Evolutionary conservation across 2,329 filamentous ascomycete genomes (phyloP).

Genomic region (Trematosphaeria pertusa): DNA sequence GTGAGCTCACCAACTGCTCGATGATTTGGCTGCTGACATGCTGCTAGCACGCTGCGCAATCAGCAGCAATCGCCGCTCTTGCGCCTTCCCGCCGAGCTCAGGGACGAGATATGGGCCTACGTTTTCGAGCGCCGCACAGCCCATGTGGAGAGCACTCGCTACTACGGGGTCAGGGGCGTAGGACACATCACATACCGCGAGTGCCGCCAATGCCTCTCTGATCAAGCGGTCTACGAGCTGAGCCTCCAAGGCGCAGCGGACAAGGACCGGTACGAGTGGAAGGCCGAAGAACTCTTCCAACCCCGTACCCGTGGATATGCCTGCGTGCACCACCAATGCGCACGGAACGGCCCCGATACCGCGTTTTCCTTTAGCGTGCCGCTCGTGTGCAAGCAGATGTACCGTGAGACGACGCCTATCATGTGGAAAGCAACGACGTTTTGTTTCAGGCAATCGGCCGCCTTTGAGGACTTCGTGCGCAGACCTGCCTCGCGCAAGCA

Average conservation of each 20-base stretch:
- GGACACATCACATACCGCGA: neutral
- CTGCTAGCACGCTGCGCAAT: neutral
- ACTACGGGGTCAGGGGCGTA: neutral
- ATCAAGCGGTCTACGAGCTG: neutral
- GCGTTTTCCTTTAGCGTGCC: neutral
- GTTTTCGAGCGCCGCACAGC: neutral
- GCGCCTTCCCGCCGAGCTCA: slow-evolving; percentile 5
- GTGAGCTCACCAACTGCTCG: neutral
- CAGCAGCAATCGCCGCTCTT: slow-evolving; percentile 5
- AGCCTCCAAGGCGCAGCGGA: neutral
- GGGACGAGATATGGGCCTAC: slow-evolving; percentile 1
- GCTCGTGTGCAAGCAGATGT: neutral
- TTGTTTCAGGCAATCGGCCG: neutral
- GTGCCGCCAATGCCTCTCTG: neutral
- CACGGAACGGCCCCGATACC: neutral
- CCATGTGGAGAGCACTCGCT: neutral
- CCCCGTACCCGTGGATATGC: too few relatives aligned
- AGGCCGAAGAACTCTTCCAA: neutral
- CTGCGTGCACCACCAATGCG: neutral
- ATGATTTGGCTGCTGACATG: neutral
- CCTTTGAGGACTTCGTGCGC: neutral
- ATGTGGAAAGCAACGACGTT: neutral
- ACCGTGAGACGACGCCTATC: neutral
- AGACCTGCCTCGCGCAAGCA: neutral
- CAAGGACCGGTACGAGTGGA: neutral